Evolutionary conservation across 1,284 basidiomycete species (phyloP).

Genomic region (Limonomyces culmigenus): DNA sequence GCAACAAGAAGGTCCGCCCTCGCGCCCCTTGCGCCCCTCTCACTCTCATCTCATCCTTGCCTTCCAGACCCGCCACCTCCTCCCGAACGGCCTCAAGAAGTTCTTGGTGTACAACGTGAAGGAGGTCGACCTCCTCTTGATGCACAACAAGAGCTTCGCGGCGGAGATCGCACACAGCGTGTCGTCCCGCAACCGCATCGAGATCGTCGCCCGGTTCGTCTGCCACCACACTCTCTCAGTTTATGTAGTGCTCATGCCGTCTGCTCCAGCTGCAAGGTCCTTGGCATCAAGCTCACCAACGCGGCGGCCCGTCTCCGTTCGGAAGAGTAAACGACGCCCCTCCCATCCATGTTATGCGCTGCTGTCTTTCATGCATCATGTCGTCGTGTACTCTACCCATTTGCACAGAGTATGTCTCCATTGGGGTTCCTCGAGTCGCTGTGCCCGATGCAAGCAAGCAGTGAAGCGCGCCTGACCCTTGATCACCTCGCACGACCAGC

Average conservation of each 20-base stretch:
- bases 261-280: constrained; percentile 60
- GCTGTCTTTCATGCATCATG: constrained; percentile 23
- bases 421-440: no score
- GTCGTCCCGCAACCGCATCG: constrained; percentile 88
- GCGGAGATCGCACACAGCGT: constrained; percentile 98
- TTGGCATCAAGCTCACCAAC: constrained; percentile 93
- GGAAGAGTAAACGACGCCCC: constrained; percentile 59
- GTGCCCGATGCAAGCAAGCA: no score
- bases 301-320: constrained; percentile 87
- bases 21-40: background rate
- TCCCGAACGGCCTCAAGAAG: constrained; percentile 90
- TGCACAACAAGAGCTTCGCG: constrained; percentile 97
- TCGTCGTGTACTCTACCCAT: no score
- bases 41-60: constrained; percentile 1
- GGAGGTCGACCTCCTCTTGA: constrained; percentile 85
- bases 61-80: constrained; percentile 70
- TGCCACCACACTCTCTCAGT: constrained; percentile 3
- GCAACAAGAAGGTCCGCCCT: constrained; percentile 51
- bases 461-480: no score
- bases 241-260: constrained; percentile 3
- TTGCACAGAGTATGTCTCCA: no score
- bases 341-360: no score
- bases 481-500: no score
- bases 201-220: constrained; percentile 75
- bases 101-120: constrained; percentile 84